Conservation (phyloP, 768 basidiomycete genomes). For the Boletus sensibilis region DNA sequence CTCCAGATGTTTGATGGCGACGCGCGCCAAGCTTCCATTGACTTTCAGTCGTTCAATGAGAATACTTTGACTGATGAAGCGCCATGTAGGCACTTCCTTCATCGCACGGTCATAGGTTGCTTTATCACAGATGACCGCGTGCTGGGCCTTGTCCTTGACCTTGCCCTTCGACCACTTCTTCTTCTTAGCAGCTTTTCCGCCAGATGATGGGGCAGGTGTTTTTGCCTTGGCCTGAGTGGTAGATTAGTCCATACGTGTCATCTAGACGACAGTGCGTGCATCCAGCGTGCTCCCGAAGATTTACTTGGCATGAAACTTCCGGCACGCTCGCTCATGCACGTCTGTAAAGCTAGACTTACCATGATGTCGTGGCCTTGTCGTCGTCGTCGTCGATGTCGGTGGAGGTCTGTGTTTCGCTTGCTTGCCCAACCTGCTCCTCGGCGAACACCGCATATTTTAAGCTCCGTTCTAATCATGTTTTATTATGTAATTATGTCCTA, state of each 20-base stretch:
- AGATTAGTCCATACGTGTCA: conserved; percentile 15
- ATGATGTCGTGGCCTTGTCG: conserved; percentile 27
- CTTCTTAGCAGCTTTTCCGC: conserved; percentile 94
- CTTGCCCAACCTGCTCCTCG: conserved; percentile 1
- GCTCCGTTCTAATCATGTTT: conserved; percentile 18
- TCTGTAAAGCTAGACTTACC: conserved; percentile 24
- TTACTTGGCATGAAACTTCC: not conserved
- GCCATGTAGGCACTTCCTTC: conserved; percentile 99
- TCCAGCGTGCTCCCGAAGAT: conserved; percentile 22
- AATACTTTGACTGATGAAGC: conserved; percentile 95
- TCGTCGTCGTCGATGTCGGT: conserved; percentile 23
- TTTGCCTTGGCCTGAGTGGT: conserved; percentile 71
- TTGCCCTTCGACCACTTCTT: conserved; percentile 99
- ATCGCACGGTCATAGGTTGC: conserved; percentile 88
- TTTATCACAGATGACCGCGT: conserved; percentile 95
- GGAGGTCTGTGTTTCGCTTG: not conserved
- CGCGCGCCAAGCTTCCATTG: conserved; percentile 90
- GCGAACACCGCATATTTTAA: conserved; percentile 19
- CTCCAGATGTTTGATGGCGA: conserved; percentile 89
- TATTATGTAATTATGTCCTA: conserved; percentile 24
- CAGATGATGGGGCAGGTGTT: conserved; percentile 59
- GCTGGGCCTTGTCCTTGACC: conserved; percentile 99
- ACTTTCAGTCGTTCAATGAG: conserved; percentile 98
- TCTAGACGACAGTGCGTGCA: conserved; percentile 18
- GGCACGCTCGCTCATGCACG: not conserved